Percentiles rank a stretch among this genome's conserved stretches.
Conservation (phyloP, 1,284 basidiomycete species). For the Tylopilus sp. region DNA sequence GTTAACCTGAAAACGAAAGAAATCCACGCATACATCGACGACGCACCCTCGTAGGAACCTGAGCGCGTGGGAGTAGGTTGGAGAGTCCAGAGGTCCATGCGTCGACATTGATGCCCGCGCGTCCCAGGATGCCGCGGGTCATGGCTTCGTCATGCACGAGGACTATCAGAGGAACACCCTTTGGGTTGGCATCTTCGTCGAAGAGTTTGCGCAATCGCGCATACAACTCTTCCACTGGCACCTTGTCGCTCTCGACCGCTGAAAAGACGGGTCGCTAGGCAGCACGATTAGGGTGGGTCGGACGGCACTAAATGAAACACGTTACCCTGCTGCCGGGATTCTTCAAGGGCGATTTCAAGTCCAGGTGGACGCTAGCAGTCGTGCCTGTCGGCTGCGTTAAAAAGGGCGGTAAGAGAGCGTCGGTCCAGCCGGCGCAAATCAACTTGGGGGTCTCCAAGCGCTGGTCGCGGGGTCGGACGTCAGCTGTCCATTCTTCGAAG, state of each 20-base stretch:
- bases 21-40: background rate
- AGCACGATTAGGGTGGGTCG: background rate
- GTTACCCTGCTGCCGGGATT: slow-evolving; percentile 35
- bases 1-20: background rate
- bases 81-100: slow-evolving; percentile 37
- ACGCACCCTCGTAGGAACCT: slow-evolving; percentile 12
- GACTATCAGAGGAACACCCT: slow-evolving; percentile 37
- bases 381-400: slow-evolving; percentile 27
- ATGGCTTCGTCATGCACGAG: slow-evolving; percentile 46
- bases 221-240: slow-evolving; percentile 17
- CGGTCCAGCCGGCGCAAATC: slow-evolving; percentile 44
- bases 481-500: slow-evolving; percentile 38
- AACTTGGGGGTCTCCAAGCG: slow-evolving; percentile 34
- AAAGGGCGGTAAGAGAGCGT: slow-evolving; percentile 39
- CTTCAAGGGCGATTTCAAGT: slow-evolving; percentile 18
- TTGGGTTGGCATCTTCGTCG: slow-evolving; percentile 27
- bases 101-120: slow-evolving; percentile 32
- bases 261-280: slow-evolving; percentile 32
- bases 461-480: slow-evolving; percentile 23
- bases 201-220: slow-evolving; percentile 34
- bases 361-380: slow-evolving; percentile 30
- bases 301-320: background rate
- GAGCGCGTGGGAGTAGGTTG: slow-evolving; percentile 22
- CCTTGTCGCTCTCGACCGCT: slow-evolving; percentile 18
- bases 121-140: slow-evolving; percentile 35